phyloP scores from a whole-genome alignment of 306 rosid genomes.

The Echinosophora koreensis region DNA sequence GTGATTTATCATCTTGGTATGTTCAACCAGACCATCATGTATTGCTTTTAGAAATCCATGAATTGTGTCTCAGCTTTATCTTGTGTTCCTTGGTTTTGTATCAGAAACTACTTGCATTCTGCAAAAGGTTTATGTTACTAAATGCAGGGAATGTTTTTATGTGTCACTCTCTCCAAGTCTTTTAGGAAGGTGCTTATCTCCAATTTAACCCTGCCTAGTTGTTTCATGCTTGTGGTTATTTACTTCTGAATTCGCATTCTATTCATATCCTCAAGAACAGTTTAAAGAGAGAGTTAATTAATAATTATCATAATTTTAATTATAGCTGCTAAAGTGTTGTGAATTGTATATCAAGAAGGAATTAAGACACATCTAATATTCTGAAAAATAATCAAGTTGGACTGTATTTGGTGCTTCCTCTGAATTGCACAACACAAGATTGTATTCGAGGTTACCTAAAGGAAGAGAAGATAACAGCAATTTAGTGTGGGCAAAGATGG shows the following conservation, averaged over 20 bases:
- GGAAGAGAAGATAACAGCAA: background rate
- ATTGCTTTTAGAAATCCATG: constrained; percentile 43
- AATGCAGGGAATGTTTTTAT: background rate
- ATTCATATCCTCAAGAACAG: background rate
- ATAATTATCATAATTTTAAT: background rate
- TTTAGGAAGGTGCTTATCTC: background rate
- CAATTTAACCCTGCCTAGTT: background rate
- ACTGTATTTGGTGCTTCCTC: too few relatives aligned
- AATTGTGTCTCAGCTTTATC: constrained; percentile 22
- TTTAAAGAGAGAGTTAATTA: background rate
- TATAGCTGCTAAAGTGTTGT: background rate
- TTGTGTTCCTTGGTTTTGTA: constrained; percentile 24
- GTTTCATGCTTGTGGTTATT: constrained; percentile 7
- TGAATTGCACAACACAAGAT: too few relatives aligned
- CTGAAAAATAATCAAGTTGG: too few relatives aligned
- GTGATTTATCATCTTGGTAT: constrained; percentile 45
- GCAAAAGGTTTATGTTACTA: background rate
- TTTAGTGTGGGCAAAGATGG: constrained; percentile 32
- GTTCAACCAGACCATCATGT: constrained; percentile 45
- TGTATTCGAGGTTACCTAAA: too few relatives aligned
- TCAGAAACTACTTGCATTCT: constrained; percentile 19
- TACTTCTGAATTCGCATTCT: background rate
- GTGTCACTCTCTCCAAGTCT: background rate
- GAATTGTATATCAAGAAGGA: background rate
- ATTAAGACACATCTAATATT: background rate